Evolutionary conservation across 495 filamentous ascomycete genomes (phyloP), one percentile per base, ranked within the genome.

Genomic region (Barbatosphaeria neglecta): DNA sequence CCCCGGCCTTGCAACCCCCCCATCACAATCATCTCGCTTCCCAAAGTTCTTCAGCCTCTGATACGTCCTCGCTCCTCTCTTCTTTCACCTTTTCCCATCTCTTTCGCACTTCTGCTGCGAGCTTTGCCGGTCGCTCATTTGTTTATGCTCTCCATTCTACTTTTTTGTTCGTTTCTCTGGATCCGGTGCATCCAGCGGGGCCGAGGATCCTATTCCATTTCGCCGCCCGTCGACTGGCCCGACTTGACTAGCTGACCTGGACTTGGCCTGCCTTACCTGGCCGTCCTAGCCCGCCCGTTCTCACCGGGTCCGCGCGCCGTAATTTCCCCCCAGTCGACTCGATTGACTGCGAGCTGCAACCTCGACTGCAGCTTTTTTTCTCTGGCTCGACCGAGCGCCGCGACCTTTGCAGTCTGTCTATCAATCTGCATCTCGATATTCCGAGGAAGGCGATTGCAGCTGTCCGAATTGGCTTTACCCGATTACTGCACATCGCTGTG

Each of bases 1-100:
- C 52, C 62, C 53, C 50, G 50, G 48, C 53, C 49, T 50, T 48
- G 56, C 56, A 56, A 58, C 51, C 61, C 52, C 60, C 48, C 60
- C 59, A 66, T 59, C 57, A 63, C 64, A 66, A 70, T 68, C 65
- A 68, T 71, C 56, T 71, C 67, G 67, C 66, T 71, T 69, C 60
- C n/a, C 55, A 63, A 58, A 64, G 59, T 53, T 61, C 56, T 54
- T 58, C 55, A 58, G 55, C 59, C 53, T 52, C 55, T 56, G 60
- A 55, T 56, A 57, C 56, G 56, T 55, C 58, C 48, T 57, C 56
- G 41, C 38, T 44, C 43, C 18, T n/a, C 20, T 15, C 28, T 24
- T 16, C 22, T 8, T 50, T 52, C 51, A 48, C 35, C 40, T 50
- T 47, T 56, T 51, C 47, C 54, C 49, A 55, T 54, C 45, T 44